Conservation (phyloP, 345 rosid species). For the Odontarrhena argentea region DNA sequence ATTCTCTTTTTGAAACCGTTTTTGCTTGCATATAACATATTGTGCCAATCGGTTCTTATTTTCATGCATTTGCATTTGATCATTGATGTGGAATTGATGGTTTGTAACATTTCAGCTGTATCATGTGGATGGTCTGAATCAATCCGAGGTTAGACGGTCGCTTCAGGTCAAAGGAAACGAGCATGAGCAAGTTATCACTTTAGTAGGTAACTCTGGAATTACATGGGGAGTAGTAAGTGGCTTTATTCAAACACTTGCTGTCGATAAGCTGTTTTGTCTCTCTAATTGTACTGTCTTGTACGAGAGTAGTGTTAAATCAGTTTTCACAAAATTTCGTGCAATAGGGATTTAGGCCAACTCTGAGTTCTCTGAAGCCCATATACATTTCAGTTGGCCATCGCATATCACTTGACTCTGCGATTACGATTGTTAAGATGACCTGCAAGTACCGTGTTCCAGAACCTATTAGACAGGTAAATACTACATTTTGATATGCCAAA, state of each 20-base stretch:
- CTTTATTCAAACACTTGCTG: conserved; percentile 18
- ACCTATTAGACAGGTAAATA: conserved; percentile 80
- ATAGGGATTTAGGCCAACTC: conserved; percentile 70
- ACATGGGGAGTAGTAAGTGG: conserved; percentile 76
- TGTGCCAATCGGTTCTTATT: not conserved
- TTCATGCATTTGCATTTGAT: conserved; percentile 21
- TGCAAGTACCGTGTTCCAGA: conserved; percentile 89
- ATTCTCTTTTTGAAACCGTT: not conserved
- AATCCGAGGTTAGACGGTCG: conserved; percentile 56
- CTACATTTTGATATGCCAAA: conserved; percentile 21
- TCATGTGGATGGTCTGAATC: conserved; percentile 80
- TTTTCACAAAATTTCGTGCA: not conserved
- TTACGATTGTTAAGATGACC: conserved; percentile 59
- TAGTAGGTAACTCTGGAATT: conserved; percentile 73
- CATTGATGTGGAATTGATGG: not conserved
- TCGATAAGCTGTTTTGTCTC: not conserved
- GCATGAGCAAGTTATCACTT: conserved; percentile 46
- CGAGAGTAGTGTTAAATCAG: not conserved
- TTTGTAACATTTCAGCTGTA: conserved; percentile 60
- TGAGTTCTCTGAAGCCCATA: conserved; percentile 64
- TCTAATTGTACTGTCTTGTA: not conserved
- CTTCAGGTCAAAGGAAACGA: conserved; percentile 55
- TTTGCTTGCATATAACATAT: conserved; percentile 19
- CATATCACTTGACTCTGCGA: conserved; percentile 68
- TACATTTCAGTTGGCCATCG: conserved; percentile 83